Evolutionary conservation across 148 eudicot species (phyloP).

Genomic region (Vaccinium myrtillus): DNA sequence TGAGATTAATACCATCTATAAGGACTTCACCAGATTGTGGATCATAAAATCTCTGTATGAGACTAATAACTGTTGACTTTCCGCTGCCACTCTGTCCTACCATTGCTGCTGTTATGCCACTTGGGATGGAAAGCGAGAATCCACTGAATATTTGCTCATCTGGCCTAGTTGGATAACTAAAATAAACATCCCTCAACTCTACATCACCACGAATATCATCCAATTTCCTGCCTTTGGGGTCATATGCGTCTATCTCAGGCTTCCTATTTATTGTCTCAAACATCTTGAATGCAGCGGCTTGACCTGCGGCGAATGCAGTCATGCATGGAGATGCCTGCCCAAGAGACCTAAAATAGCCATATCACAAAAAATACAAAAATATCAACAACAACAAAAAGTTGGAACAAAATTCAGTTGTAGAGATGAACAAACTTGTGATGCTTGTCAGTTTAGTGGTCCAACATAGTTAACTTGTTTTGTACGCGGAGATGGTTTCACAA

Average conservation of each 20-base stretch:
- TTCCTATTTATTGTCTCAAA: conserved; percentile 50
- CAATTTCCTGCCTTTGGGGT: conserved; percentile 34
- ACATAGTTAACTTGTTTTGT: neutral
- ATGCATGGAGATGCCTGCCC: conserved; percentile 63
- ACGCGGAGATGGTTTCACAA: no score
- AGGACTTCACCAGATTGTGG: conserved; percentile 57
- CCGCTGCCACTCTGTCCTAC: conserved; percentile 78
- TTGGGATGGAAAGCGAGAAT: conserved; percentile 46
- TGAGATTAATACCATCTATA: conserved; percentile 49
- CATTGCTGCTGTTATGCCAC: conserved; percentile 55
- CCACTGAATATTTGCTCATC: conserved; percentile 54
- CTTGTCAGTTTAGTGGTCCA: neutral
- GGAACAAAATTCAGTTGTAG: neutral
- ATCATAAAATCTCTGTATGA: conserved; percentile 63
- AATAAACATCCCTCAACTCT: conserved; percentile 46
- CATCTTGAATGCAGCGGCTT: conserved; percentile 64
- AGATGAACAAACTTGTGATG: neutral
- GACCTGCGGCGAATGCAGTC: conserved; percentile 59
- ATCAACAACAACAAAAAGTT: neutral
- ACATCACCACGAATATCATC: conserved; percentile 55
- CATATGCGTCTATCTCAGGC: conserved; percentile 55
- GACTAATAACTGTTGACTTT: conserved; percentile 59
- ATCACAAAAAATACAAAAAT: neutral
- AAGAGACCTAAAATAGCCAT: conserved; percentile 38
- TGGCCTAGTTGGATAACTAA: conserved; percentile 60